Evolutionary conservation across 2,329 filamentous ascomycete species (phyloP), one percentile per base, ranked within the genome.

Genomic region (Colletotrichum aenigma): DNA sequence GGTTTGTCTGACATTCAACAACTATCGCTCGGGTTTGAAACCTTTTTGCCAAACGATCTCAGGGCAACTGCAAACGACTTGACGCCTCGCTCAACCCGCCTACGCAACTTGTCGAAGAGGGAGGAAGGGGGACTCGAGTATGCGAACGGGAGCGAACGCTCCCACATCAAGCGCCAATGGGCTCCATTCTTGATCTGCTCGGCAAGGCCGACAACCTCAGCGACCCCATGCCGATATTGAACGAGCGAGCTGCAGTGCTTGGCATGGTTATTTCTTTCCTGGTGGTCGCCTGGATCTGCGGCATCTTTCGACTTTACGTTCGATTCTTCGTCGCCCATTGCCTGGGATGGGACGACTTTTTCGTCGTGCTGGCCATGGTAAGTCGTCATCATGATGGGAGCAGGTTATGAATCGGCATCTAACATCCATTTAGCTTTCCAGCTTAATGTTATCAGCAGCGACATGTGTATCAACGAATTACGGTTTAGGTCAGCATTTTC

Each of bases 261-360:
- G 77, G 72, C 10, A 58, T 79, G 62, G 67, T 77, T 16, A 73
- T 78, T 10, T 74, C 78, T 1, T 78, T 79, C 12, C 60, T 79
- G 32, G 32, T 78, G 43, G 8, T 71, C 16, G 76, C 78, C 24
- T 76, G 76, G 48, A 52, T 76, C 0, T 78, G 77, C 32, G 77
- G 74, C 7, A 10, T 48, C n/a, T 71, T 76, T 56, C 78, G 78
- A 36, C 52, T 79, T 4, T 78, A 76, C 55, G 77, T 78, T n/a
- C 76, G 78, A 3, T 58, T 67, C 15, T 74, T 71, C 32, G 15
- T 79, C 28, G 71, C 74, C 4, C 65, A 62, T 13, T 75, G 52
- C 58, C 65, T 71, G 4, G 78, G 78, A 48, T 75, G 76, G 74
- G 78, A 79, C 48, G 78, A 79, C 30, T 24, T 76, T 13, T 77